A percentile compares a stretch with the other conserved stretches of the same genome.
Evolutionary conservation across 2,329 filamentous ascomycete species (phyloP).

Genomic region (Aspergillus tamarii): DNA sequence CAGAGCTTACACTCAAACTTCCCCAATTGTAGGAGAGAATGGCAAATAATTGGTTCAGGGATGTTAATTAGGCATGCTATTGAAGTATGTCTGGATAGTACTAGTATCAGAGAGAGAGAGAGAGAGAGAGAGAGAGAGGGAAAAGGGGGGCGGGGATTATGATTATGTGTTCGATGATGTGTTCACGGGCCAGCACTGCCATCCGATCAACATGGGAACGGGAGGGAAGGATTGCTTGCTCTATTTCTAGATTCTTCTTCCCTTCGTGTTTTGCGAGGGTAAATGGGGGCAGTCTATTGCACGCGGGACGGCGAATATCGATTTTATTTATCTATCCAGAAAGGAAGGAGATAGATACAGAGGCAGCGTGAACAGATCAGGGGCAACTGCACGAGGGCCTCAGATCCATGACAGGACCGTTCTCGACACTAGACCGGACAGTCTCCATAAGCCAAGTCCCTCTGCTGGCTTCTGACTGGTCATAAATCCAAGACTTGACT

Average conservation of each 20-base stretch:
- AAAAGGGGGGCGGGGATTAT: neutral
- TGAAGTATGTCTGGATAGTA: neutral
- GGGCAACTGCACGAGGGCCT: neutral
- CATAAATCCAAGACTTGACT: constrained; percentile 3
- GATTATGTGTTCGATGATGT: neutral
- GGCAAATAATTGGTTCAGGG: neutral
- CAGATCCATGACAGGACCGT: constrained; percentile 1
- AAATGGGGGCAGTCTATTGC: neutral
- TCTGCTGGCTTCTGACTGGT: neutral
- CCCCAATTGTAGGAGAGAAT: neutral
- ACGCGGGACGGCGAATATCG: neutral
- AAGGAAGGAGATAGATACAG: no score
- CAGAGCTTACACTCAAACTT: no score
- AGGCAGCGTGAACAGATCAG: neutral
- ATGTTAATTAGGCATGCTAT: neutral
- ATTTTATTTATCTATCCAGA: neutral
- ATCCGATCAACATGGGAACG: neutral
- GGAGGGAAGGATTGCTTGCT: neutral
- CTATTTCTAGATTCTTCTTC: neutral
- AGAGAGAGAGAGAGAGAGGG: neutral
- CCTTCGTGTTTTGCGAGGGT: neutral
- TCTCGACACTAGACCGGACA: neutral
- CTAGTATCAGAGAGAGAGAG: neutral
- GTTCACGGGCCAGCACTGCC: neutral
- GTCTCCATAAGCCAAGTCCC: constrained; percentile 1